These are phyloP conservation scores for Thalassiosira gravida DNA, from an alignment of 352 stramenopile species.

Conservation along the genomic window DNA sequence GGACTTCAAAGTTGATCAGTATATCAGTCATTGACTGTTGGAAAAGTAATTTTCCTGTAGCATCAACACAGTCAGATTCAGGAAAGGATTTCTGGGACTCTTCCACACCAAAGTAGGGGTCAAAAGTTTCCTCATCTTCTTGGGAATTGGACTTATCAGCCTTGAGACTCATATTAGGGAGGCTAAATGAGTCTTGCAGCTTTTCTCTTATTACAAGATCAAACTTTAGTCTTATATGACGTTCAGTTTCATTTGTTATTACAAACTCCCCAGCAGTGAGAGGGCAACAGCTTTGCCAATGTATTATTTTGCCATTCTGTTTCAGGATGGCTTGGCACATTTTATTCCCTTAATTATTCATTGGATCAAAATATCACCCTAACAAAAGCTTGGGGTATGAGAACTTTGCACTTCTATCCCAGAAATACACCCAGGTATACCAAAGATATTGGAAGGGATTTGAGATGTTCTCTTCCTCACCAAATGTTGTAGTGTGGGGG, in stretches of 20 bases:
- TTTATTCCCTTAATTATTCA: conserved; percentile 29
- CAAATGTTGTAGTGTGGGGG: conserved; percentile 21
- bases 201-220: conserved; percentile 1
- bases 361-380: conserved; percentile 44
- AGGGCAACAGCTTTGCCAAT: not conserved
- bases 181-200: conserved; percentile 21
- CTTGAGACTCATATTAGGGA: not conserved
- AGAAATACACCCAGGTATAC: conserved; percentile 55
- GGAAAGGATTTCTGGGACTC: not conserved
- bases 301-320: conserved; percentile 31
- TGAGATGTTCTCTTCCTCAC: conserved; percentile 31
- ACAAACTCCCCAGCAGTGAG: conserved; percentile 25
- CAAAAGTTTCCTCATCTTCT: not conserved
- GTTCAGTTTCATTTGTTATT: conserved; percentile 24
- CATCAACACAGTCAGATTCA: conserved; percentile 22
- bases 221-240: conserved; percentile 21
- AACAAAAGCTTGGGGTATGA: conserved; percentile 23
- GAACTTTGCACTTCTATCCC: not conserved
- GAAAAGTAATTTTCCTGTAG: conserved; percentile 11
- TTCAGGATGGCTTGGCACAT: conserved; percentile 33
- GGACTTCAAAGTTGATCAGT: conserved; percentile 23
- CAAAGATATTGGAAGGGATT: conserved; percentile 29
- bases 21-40: conserved; percentile 27
- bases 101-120: not conserved
- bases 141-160: too few species aligned